Evolutionary conservation across 345 rosid genomes (phyloP), one percentile per base, ranked within the genome.

Genomic region (Salix viminalis): DNA sequence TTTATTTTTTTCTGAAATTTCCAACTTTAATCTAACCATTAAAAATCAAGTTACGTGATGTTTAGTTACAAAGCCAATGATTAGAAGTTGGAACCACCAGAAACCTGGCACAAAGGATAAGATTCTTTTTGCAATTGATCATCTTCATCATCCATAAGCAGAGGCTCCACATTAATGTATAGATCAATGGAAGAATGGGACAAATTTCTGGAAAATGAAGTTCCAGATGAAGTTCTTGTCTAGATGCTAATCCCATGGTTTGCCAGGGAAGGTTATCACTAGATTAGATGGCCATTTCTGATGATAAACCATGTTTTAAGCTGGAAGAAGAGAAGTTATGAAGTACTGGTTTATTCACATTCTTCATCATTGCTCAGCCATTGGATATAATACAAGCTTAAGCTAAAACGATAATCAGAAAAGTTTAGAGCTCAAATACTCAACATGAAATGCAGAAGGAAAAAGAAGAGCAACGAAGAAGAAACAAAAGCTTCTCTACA

Each of bases 321-420:
- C 62, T n/a, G 62, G 23, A 58, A 1, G 64, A 58, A n/a, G 64
- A 23, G 26, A 11, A 23, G 24, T 58, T 4, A n/a, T 67, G 62
- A 44, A 10, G 41, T 34, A 66, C 48, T 73, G 76, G 81, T 65
- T 80, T 80, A 79, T 80, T 84, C 81, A 84, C 82, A 79, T 77
- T 67, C 62, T 72, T 79, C 77, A 41, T 75, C 75, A 62, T 42
- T 75, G 85, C 80, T 77, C 73, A 72, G 65, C 44, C 77, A 67
- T 66, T 52, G 76, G 52, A 54, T 79, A 79, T 44, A 54, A 56
- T 48, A 62, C 80, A 64, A 82, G 50, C 73, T 77, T 54, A 80
- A 68, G 78, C 82, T 80, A 50, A 58, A 77, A 75, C 77, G 74
- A 72, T 69, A 65, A 32, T 58, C 23, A 39, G 7, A 73, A 68